Evolutionary conservation across 225 moss, liverwort and hornwort species (phyloP).

Genomic region (Polytrichum formosum): DNA sequence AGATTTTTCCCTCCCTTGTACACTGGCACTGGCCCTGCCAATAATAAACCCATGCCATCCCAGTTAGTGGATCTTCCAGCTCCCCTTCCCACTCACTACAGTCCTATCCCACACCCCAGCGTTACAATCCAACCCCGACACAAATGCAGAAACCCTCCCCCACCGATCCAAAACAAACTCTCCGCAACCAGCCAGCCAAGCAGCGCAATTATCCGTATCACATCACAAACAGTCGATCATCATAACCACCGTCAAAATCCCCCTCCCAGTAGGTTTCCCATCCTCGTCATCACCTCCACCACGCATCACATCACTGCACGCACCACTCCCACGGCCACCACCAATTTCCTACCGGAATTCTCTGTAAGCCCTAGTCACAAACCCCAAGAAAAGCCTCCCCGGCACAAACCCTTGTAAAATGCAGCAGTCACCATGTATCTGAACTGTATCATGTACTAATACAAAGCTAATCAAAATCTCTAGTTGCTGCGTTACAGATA

Average conservation of each 20-base stretch:
- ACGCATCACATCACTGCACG: too few relatives aligned
- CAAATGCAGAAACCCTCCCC: too few relatives aligned
- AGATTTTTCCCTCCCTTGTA: conserved; percentile 3
- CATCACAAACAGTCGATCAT: too few relatives aligned
- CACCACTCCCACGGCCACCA: conserved; percentile 1
- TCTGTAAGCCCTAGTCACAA: neutral
- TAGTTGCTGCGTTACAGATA: too few relatives aligned
- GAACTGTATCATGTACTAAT: neutral
- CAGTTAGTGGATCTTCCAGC: conserved; percentile 18
- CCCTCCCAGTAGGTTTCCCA: too few relatives aligned
- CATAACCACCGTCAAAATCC: too few relatives aligned
- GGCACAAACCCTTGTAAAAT: neutral
- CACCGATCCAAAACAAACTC: conserved; percentile 6
- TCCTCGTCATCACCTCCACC: too few relatives aligned
- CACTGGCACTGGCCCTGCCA: conserved; percentile 11
- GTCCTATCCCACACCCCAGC: too few relatives aligned
- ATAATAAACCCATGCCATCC: conserved; percentile 11
- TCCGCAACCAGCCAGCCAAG: neutral
- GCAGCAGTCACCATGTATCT: neutral
- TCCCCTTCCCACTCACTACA: conserved; percentile 1
- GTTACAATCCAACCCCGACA: too few relatives aligned
- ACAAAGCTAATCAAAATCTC: too few relatives aligned
- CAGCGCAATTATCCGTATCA: too few relatives aligned
- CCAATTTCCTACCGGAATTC: neutral
- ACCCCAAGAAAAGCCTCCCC: neutral